Evolutionary conservation across 2,329 filamentous ascomycete species (phyloP), one percentile per base, ranked within the genome.

Genomic region (Aspergillus pseudoterreus): DNA sequence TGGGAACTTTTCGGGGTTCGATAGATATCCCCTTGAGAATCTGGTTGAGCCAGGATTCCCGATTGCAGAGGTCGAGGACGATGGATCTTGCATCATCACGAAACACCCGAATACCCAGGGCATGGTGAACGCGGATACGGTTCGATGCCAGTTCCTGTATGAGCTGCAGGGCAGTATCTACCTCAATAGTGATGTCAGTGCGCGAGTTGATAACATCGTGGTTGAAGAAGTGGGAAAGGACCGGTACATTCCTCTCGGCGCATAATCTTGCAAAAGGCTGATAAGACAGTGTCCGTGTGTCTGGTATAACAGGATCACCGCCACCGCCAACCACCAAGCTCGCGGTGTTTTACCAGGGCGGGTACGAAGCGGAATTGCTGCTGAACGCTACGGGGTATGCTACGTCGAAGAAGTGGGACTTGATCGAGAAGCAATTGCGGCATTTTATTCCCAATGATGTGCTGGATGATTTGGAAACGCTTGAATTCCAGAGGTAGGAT

Each of bases 321-420:
- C 78, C 78, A 2, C 78, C 78, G 0, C 69, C 76, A 1, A 80
- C 78, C 0, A 81, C 78, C 1, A 81, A 81, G 56, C 67, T 78
- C 6, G 77, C 77, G n/a, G 69, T 80, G 14, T 78, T 76, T 53
- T 79, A 78, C 51, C 64, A 68, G 8, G 78, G 72, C 6, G 78
- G 78, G 0, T 81, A 71, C 51, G 73, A 80, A 58, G 69, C 69
- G 2, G 71, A 81, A 55, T 48, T 75, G 4, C 59, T 77, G 0
- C 22, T 75, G 24, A 78, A 79, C 50, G 74, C 74, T 1, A 73
- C 72, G 0, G 78, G 77, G 0, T 80, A 81, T 54, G 77, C 66
- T 1, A 78, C 75, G 0, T 56, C 63, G 1, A 64, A 75, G 54
- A 82, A 82, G 59, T 80, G 75, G 61, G 72, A 77, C 39, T 62